A percentile compares a stretch with the other conserved stretches of the same genome.
Conservation (phyloP, 1,284 basidiomycete species). For the Leccinum ambiguum region DNA sequence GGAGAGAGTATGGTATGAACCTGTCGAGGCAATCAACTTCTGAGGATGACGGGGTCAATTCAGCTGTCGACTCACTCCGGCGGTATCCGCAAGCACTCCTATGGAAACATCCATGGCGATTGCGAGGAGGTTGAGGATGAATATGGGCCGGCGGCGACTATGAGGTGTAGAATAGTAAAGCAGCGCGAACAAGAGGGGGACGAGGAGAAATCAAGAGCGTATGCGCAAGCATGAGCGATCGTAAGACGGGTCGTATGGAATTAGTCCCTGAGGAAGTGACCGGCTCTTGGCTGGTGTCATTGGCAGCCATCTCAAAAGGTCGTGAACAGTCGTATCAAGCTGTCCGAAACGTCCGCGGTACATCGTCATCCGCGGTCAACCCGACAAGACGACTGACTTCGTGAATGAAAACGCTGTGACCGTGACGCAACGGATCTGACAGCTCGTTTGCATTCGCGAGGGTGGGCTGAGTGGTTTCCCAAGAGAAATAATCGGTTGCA, state of each 20-base stretch:
- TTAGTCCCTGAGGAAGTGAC: not conserved
- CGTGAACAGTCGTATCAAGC: not conserved
- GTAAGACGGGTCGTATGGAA: not conserved
- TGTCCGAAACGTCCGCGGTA: not conserved
- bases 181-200: slow-evolving; percentile 32
- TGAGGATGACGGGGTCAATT: not conserved
- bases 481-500: slow-evolving; percentile 12
- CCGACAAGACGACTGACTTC: slow-evolving; percentile 36
- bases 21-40: slow-evolving; percentile 16
- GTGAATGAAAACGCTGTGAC: slow-evolving; percentile 32
- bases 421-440: slow-evolving; percentile 12
- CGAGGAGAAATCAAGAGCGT: slow-evolving; percentile 29
- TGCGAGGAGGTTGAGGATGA: slow-evolving; percentile 31
- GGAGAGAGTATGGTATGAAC: slow-evolving; percentile 27
- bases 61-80: slow-evolving; percentile 15
- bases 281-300: not conserved
- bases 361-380: slow-evolving; percentile 22
- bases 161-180: slow-evolving; percentile 32
- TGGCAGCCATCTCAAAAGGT: not conserved
- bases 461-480: slow-evolving; percentile 17
- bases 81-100: slow-evolving; percentile 26
- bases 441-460: slow-evolving; percentile 5
- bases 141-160: slow-evolving; percentile 27
- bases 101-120: slow-evolving; percentile 26
- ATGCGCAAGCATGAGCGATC: slow-evolving; percentile 25